Conservation (phyloP, 2,329 filamentous ascomycete species). For the Verticillium nubilum region DNA sequence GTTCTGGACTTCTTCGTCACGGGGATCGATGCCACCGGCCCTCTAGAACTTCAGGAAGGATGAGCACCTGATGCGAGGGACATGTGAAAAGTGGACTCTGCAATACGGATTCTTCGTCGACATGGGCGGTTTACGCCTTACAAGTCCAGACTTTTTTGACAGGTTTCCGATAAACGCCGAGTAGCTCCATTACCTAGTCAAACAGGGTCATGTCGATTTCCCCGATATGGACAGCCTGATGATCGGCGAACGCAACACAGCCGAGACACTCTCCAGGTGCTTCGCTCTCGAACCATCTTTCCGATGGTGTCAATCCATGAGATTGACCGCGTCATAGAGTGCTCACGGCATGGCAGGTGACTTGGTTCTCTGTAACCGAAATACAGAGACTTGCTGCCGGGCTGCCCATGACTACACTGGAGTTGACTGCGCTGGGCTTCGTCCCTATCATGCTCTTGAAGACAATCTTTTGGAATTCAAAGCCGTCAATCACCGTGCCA, state of each 20-base stretch:
- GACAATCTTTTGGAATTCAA: conserved; percentile 14
- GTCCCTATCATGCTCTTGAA: conserved; percentile 17
- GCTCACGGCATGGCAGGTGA: conserved; percentile 16
- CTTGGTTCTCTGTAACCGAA: conserved; percentile 18
- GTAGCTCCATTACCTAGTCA: conserved; percentile 23
- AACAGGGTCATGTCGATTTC: conserved; percentile 20
- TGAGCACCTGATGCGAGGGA: conserved; percentile 5
- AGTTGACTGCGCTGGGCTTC: conserved; percentile 19
- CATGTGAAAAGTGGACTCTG: conserved; percentile 31
- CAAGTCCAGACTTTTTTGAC: conserved; percentile 17
- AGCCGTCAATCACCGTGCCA: conserved; percentile 12
- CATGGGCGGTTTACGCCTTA: conserved; percentile 32
- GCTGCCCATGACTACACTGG: conserved; percentile 18
- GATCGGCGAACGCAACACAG: conserved; percentile 23
- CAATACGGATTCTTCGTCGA: conserved; percentile 33
- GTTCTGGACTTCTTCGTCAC: too few relatives aligned
- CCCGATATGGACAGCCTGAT: conserved; percentile 16
- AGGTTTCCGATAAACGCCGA: conserved; percentile 30
- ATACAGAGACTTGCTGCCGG: conserved; percentile 12
- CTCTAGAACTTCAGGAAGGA: conserved; percentile 10
- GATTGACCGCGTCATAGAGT: conserved; percentile 6
- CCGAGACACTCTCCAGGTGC: conserved; percentile 21
- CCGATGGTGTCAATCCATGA: too few relatives aligned
- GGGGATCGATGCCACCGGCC: not conserved
- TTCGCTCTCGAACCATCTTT: not conserved